Evolutionary conservation across 768 basidiomycete genomes (phyloP), one percentile per base, ranked within the genome.

Genomic region (Serendipita indica): DNA sequence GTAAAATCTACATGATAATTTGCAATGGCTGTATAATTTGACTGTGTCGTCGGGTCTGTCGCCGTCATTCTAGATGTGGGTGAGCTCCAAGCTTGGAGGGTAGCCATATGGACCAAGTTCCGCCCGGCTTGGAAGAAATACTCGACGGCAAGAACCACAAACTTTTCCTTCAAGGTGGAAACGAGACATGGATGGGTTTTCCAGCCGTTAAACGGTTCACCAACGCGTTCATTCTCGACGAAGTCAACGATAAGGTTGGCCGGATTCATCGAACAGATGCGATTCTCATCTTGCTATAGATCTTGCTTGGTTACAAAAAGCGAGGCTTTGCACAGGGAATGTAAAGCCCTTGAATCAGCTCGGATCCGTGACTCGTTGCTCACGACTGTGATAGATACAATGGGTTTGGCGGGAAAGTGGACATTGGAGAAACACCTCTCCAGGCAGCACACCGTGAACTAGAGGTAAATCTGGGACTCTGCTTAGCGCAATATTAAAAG

Each of bases 341-440:
- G 85, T 85, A 63, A n/a, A 58, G 77, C 62, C 34, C 3, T 49
- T 65, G 10, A 16, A 16, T 14, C 39, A n/a, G n/a, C 33, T 16
- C 27, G 59, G 27, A 33, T 6, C 7, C 13, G 33, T 60, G 2
- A 18, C 10, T 30, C n/a, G 1, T 41, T 39, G 52, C 33, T 32
- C 43, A 32, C 33, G 18, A 58, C 54, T 39, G 14, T 25, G n/a
- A 46, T 64, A 90, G 89, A 65, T 90, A 79, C 65, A 92, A 92
- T 62, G 90, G 90, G 2, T 93, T 91, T 63, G 89, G 88, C 16
- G 90, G 90, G 7, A 94, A 94, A 69, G 81, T 88, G 6, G 88
- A 92, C 60, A 69, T 75, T 2, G 79, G 77, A 3, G 90, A 94
- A 69, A 81, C 82, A 0, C 70, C 80, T 16, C 63, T 72, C 0